Evolutionary conservation across 164 flowering plant genomes (phyloP).

Genomic region (Pachysandra terminalis): DNA sequence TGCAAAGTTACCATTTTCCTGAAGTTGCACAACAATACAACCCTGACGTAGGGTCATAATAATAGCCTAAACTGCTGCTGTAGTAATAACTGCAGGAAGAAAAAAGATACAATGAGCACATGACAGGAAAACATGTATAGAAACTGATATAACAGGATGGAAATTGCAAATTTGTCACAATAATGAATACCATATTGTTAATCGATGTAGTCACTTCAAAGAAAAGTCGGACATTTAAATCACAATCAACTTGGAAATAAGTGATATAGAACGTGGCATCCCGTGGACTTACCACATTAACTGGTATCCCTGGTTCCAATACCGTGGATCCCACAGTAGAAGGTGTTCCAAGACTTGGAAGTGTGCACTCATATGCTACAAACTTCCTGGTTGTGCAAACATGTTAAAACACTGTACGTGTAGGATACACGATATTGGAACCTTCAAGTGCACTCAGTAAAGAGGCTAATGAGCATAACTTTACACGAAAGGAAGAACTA

Average conservation of each 20-base stretch:
- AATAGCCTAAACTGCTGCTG: conserved; percentile 85
- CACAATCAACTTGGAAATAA: not conserved
- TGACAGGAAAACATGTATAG: not conserved
- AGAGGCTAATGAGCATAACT: not conserved
- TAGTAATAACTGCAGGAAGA: conserved; percentile 74
- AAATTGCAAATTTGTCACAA: not conserved
- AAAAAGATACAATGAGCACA: not conserved
- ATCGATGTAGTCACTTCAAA: too few species aligned
- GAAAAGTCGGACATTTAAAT: not conserved
- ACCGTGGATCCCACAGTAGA: not conserved
- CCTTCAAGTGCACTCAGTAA: not conserved
- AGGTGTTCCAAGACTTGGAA: not conserved
- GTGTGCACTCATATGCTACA: not conserved
- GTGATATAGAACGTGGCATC: not conserved
- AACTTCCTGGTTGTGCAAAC: not conserved
- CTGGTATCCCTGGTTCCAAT: not conserved
- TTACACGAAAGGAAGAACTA: not conserved
- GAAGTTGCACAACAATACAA: conserved; percentile 68
- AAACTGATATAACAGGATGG: not conserved
- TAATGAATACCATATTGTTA: too few species aligned
- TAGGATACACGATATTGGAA: not conserved
- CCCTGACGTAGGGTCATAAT: conserved; percentile 79
- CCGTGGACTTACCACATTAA: not conserved
- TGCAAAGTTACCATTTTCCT: conserved; percentile 72
- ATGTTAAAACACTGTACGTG: not conserved